Evolutionary conservation across 2,329 filamentous ascomycete species (phyloP), one percentile per base, ranked within the genome.

Genomic region (Ceratocystis colombiana): DNA sequence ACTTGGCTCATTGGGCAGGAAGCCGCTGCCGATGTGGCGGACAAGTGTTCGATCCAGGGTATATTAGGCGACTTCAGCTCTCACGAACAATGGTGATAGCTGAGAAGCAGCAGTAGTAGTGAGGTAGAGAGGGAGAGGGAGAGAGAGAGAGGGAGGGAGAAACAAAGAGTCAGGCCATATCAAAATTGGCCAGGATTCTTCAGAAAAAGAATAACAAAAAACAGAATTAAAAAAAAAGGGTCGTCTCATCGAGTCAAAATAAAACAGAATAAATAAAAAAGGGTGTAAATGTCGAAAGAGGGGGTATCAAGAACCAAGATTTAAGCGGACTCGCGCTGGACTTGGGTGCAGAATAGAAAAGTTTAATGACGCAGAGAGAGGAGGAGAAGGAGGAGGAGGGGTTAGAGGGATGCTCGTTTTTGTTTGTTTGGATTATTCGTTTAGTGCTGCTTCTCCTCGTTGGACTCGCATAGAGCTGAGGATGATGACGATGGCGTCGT

Each of bases 251-350:
- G 61, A 62, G 61, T 17, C 20, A 25, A 25, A 46, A 30, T 46
- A 28, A 64, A 57, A 41, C 10, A 57, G 33, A 64, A 55, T 55
- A 55, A 55, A 55, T 22, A 55, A 55, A 55, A 55, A 25, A 55
- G 25, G 25, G 50, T 25, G 20, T 15, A 55, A 30, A 28, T 55
- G 50, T 55, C 50, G 50, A 55, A 62, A 12, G n/a, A 62, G 17
- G n/a, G 37, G 46, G 22, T 55, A 55, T 55, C 50, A 55, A 55
- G 50, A 25, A 30, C 50, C 50, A 28, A 55, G 50, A 25, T 15
- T 41, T 25, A 55, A 15, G 50, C 50, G 50, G 12, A 17, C 50
- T 55, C 22, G 50, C 50, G 50, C 50, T 55, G 8, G 5, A 20
- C 25, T 22, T 55, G 20, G 48, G 50, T 15, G 50, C 30, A 55